Evolutionary conservation across 345 rosid genomes (phyloP), one percentile per base, ranked within the genome.

Genomic region (Hibiscus trionum): DNA sequence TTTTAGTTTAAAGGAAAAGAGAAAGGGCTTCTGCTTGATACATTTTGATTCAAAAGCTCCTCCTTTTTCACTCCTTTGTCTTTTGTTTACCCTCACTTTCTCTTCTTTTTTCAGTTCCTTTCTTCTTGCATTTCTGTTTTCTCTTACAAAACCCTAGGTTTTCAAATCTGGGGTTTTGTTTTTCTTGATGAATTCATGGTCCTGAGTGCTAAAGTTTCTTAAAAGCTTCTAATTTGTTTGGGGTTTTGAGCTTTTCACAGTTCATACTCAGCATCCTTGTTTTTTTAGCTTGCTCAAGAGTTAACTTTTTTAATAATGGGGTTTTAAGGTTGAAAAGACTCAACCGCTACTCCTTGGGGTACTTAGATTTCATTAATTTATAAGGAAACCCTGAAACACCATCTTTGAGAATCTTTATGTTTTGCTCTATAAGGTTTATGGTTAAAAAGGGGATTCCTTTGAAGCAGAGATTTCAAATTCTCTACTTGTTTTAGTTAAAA

Each of bases 101-200:
- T 73, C 62, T 73, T 80, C 69, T 71, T 71, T 57, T 65, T 33
- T 33, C 37, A 33, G 37, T 70, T 56, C 62, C 55, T 8, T 66
- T 66, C 19, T 77, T 75, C 77, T 75, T 76, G 81, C 70, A 52
- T 78, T 74, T 71, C 74, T 29, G 71, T 44, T 78, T 74, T 71
- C 72, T 35, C 71, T 78, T 79, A 66, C 83, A 77, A 61, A 82
- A 79, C 84, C 86, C 89, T 83, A 78, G 83, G 81, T 81, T 27
- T 82, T 78, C 9, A 78, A 79, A 77, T 86, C 88, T 81, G 80
- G 81, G 82, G 82, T 82, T 80, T 81, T 59, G 78, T 72, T 77
- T 29, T 55, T 39, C 53, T 26, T 58, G 52, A 35, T 61, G 55
- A 7, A 69, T 19, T 71, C 50, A 15, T 64, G 29, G 42, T 57